Conservation (phyloP, 768 basidiomycete genomes). For the Leccinum broughii region DNA sequence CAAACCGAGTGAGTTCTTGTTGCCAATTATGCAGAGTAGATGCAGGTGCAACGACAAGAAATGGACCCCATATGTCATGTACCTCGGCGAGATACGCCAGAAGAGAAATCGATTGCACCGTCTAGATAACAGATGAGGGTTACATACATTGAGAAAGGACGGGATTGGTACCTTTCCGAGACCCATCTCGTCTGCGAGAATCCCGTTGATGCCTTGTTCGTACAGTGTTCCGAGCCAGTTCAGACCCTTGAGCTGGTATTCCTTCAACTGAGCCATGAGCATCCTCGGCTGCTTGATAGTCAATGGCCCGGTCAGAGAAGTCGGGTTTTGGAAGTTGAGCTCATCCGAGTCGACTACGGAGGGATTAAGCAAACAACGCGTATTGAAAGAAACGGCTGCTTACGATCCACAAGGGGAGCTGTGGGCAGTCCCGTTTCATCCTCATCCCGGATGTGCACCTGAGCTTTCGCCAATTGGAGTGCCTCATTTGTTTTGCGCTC, state of each 20-base stretch:
- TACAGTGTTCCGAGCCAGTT: conserved; percentile 98
- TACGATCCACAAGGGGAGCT: conserved; percentile 71
- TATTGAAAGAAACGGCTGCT: conserved; percentile 28
- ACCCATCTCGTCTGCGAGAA: conserved; percentile 99
- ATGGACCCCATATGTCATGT: conserved; percentile 99
- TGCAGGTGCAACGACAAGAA: conserved; percentile 95
- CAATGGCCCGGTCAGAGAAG: conserved; percentile 78
- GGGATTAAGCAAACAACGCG: conserved; percentile 4
- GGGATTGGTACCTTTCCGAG: conserved; percentile 66
- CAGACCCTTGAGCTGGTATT: conserved; percentile 96
- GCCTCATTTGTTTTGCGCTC: conserved; percentile 83
- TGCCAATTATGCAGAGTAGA: conserved; percentile 99
- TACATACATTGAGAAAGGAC: conserved; percentile 11
- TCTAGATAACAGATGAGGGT: conserved; percentile 44
- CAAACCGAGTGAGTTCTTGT: conserved; percentile 95
- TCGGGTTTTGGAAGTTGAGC: conserved; percentile 98
- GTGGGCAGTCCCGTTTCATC: conserved; percentile 37
- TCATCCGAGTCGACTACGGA: conserved; percentile 88
- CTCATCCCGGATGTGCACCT: conserved; percentile 43
- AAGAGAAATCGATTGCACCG: conserved; percentile 96
- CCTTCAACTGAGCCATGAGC: conserved; percentile 95
- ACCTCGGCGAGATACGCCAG: conserved; percentile 95
- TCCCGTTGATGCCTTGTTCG: conserved; percentile 99
- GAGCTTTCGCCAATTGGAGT: conserved; percentile 61
- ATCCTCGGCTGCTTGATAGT: conserved; percentile 92